Conservation (phyloP, 2,329 filamentous ascomycete genomes). For the Aspergillus novofumigatus region DNA sequence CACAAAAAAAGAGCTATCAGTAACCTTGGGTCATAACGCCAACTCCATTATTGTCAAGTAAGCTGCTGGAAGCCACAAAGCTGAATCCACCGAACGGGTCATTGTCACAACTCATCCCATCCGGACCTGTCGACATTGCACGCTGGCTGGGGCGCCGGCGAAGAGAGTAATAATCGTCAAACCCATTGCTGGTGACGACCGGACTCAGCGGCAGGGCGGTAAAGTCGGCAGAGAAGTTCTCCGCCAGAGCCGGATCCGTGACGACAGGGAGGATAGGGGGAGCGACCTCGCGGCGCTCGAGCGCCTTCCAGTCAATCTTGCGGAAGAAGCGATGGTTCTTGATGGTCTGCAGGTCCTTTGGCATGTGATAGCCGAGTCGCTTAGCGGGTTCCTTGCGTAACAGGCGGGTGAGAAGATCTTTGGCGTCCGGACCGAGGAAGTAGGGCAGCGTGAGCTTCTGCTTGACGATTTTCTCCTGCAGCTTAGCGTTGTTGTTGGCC, state of each 20-base stretch:
- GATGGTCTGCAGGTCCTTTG: conserved; percentile 78
- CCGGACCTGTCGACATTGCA: conserved; percentile 15
- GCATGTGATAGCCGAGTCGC: conserved; percentile 81
- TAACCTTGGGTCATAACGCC: conserved; percentile 25
- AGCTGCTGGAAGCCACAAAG: conserved; percentile 45
- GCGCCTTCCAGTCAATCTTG: conserved; percentile 89
- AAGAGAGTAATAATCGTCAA: conserved; percentile 24
- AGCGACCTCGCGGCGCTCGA: conserved; percentile 75
- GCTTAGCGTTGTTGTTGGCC: conserved; percentile 87
- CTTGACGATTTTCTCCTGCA: conserved; percentile 92
- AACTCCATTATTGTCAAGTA: conserved; percentile 40
- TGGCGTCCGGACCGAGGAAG: conserved; percentile 85
- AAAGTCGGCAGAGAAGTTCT: conserved; percentile 95
- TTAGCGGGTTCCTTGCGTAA: conserved; percentile 90
- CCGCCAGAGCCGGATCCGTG: conserved; percentile 89
- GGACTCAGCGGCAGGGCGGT: conserved; percentile 80
- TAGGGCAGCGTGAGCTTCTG: conserved; percentile 87
- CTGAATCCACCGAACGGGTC: conserved; percentile 48
- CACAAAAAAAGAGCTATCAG: conserved; percentile 9
- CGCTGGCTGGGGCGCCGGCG: conserved; percentile 13
- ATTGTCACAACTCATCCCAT: conserved; percentile 23
- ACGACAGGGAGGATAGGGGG: conserved; percentile 91
- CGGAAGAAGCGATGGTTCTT: conserved; percentile 96
- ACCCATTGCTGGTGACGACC: conserved; percentile 42
- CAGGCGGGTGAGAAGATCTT: conserved; percentile 85